These are phyloP conservation scores for Trichothecium sympodiale DNA, from an alignment of 2,329 filamentous ascomycete species.

Conservation along the genomic window DNA sequence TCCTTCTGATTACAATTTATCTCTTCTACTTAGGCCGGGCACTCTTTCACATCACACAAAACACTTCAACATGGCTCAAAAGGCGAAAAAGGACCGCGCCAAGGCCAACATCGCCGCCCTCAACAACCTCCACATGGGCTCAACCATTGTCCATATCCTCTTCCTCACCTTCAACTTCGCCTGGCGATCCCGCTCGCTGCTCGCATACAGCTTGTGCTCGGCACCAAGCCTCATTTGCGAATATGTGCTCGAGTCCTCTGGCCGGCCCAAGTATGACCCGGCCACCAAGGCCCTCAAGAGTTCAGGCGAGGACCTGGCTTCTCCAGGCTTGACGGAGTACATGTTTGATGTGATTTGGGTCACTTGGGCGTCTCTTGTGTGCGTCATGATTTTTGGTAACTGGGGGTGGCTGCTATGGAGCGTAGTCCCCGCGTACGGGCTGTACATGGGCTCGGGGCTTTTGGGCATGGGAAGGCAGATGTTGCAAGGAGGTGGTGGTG, in stretches of 20 bases:
- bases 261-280: slow-evolving; percentile 63
- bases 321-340: slow-evolving; percentile 85
- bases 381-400: slow-evolving; percentile 73
- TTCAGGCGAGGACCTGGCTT: slow-evolving; percentile 78
- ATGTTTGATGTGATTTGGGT: slow-evolving; percentile 97
- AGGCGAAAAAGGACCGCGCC: slow-evolving; percentile 56
- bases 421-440: slow-evolving; percentile 43
- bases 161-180: slow-evolving; percentile 66
- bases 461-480: slow-evolving; percentile 43
- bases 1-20: not conserved
- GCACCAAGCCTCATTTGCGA: slow-evolving; percentile 69
- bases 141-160: slow-evolving; percentile 57
- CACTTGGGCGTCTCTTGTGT: slow-evolving; percentile 67
- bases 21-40: not conserved
- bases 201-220: slow-evolving; percentile 63
- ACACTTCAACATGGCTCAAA: slow-evolving; percentile 41
- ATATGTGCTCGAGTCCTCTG: slow-evolving; percentile 73
- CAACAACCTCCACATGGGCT: slow-evolving; percentile 70
- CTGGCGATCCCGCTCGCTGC: slow-evolving; percentile 50
- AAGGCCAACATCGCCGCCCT: slow-evolving; percentile 69
- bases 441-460: slow-evolving; percentile 42
- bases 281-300: slow-evolving; percentile 56
- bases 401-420: slow-evolving; percentile 52
- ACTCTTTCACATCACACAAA: not conserved
- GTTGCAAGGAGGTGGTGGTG: slow-evolving; percentile 24